Percentiles rank a stretch among this genome's conserved stretches.
Evolutionary conservation across 2,329 filamentous ascomycete genomes (phyloP).

Genomic region (Rhynchosporium secalis): DNA sequence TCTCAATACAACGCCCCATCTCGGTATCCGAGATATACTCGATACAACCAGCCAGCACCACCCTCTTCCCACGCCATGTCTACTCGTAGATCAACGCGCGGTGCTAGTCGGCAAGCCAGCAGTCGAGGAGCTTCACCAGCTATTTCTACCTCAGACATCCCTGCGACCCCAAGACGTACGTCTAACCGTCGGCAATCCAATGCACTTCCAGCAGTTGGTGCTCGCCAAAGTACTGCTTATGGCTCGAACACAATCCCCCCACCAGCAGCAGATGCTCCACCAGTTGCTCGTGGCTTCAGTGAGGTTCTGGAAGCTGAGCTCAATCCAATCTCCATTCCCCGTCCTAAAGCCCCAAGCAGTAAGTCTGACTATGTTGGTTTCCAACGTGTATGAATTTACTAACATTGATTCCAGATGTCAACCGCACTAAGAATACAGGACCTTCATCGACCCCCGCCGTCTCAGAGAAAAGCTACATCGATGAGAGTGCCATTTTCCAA

Average conservation of each 20-base stretch:
- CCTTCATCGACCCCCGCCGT: constrained; percentile 2
- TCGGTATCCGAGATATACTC: background rate
- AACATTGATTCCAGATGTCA: constrained; percentile 4
- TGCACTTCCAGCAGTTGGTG: constrained; percentile 28
- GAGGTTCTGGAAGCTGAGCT: constrained; percentile 28
- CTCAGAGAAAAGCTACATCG: constrained; percentile 38
- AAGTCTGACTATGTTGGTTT: background rate
- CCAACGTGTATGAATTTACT: constrained; percentile 8
- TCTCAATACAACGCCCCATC: background rate
- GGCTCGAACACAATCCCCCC: constrained; percentile 32
- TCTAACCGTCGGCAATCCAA: constrained; percentile 20
- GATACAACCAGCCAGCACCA: background rate
- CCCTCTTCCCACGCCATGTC: constrained; percentile 29
- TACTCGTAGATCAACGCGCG: constrained; percentile 32
- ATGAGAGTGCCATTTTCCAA: constrained; percentile 42
- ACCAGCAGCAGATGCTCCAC: constrained; percentile 21
- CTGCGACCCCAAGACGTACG: constrained; percentile 24
- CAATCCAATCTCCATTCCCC: constrained; percentile 21
- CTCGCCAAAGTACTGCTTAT: constrained; percentile 34
- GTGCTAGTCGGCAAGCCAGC: constrained; percentile 30
- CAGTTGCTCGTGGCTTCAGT: constrained; percentile 23
- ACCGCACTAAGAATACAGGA: background rate
- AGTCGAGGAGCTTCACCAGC: constrained; percentile 28
- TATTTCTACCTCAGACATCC: constrained; percentile 24
- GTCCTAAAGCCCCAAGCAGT: constrained; percentile 13